A percentile compares a stretch with the other conserved stretches of the same genome.
These are phyloP conservation scores for Phialocephala subalpina DNA, from an alignment of 2,329 filamentous ascomycete genomes.

Conservation along the genomic window DNA sequence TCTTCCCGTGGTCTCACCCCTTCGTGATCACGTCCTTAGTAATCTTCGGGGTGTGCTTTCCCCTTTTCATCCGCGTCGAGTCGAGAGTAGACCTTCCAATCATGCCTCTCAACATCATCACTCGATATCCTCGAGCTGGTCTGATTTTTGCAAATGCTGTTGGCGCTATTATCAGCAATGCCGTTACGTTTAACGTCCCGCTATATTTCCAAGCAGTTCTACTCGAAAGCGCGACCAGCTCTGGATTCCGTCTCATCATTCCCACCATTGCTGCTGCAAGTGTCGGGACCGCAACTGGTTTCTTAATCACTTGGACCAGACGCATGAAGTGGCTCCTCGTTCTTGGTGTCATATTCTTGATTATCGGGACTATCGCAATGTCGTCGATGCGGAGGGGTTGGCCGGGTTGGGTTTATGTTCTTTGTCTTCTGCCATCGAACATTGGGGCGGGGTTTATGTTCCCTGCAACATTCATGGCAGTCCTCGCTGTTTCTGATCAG, in stretches of 20 bases:
- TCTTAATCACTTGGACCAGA: constrained; percentile 67
- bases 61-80: constrained; percentile 61
- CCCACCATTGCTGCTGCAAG: constrained; percentile 64
- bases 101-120: constrained; percentile 65
- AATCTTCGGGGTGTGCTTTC: constrained; percentile 56
- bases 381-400: constrained; percentile 58
- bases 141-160: constrained; percentile 65
- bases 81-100: constrained; percentile 60
- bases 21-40: constrained; percentile 60
- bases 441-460: constrained; percentile 71
- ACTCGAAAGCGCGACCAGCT: constrained; percentile 71
- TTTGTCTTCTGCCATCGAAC: constrained; percentile 63
- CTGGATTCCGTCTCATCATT: constrained; percentile 75
- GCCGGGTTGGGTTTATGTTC: constrained; percentile 59
- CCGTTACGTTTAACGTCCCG: constrained; percentile 69
- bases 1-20: constrained; percentile 68
- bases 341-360: constrained; percentile 55
- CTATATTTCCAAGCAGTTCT: constrained; percentile 82
- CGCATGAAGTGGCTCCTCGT: constrained; percentile 67
- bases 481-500: constrained; percentile 67
- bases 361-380: constrained; percentile 61
- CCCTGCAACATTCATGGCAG: constrained; percentile 68
- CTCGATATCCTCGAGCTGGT: constrained; percentile 59
- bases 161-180: constrained; percentile 59
- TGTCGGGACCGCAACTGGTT: constrained; percentile 59